Evolutionary conservation across 257 asterid species (phyloP).

Genomic region (Penstemon eatonii): DNA sequence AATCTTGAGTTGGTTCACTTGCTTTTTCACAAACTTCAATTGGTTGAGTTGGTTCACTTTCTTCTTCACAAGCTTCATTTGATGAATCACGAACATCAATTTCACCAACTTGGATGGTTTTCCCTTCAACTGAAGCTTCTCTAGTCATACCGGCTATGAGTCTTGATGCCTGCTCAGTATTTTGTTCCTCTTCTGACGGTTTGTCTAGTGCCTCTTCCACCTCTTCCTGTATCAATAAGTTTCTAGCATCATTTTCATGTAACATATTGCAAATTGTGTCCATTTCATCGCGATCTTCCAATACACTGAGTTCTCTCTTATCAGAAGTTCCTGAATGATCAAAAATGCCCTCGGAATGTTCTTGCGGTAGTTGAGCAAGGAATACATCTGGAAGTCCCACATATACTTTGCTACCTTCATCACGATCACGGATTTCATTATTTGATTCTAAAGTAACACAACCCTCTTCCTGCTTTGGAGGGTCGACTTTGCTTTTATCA

Average conservation of each 20-base stretch:
- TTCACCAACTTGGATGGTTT: background rate
- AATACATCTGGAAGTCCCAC: constrained; percentile 14
- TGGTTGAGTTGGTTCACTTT: background rate
- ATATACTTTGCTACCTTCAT: constrained; percentile 8
- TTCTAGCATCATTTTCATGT: constrained; percentile 10
- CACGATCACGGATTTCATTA: background rate
- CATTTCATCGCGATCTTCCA: background rate
- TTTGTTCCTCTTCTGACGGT: background rate
- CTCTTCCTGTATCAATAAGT: background rate
- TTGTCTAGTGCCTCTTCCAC: background rate
- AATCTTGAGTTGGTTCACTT: background rate
- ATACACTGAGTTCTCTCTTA: background rate
- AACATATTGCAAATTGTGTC: background rate
- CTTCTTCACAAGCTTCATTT: background rate
- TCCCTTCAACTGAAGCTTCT: constrained; percentile 9
- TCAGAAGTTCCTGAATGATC: constrained; percentile 18
- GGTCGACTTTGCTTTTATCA: constrained; percentile 1
- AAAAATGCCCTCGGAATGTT: background rate
- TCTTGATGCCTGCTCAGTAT: background rate
- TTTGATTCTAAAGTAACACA: constrained; percentile 13
- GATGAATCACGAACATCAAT: background rate
- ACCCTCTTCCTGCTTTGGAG: constrained; percentile 25
- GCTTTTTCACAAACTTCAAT: background rate
- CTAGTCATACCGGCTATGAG: background rate
- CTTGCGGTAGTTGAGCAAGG: constrained; percentile 2